A percentile compares a stretch with the other conserved stretches of the same genome.
phyloP scores from a whole-genome alignment of 306 rosid species.

The Hylodesmum podocarpum region DNA sequence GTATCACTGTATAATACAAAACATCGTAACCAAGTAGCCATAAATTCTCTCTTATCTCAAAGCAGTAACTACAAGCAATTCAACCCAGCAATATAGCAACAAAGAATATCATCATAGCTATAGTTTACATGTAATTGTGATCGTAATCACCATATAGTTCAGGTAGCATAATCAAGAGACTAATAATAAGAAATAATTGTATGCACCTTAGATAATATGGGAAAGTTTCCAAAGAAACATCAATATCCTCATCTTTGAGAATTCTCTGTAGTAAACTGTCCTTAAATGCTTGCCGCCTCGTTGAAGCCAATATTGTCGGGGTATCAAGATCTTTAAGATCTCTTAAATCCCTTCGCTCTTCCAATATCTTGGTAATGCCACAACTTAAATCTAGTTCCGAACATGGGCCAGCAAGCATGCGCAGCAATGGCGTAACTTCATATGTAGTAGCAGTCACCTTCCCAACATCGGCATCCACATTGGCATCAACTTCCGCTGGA shows the following conservation, averaged over 20 bases:
- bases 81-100: not conserved
- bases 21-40: slow-evolving; percentile 13
- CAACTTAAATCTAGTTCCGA: slow-evolving; percentile 61
- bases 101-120: slow-evolving; percentile 11
- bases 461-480: slow-evolving; percentile 49
- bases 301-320: slow-evolving; percentile 51
- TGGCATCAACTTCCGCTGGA: slow-evolving; percentile 45
- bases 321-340: slow-evolving; percentile 63
- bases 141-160: not conserved
- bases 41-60: slow-evolving; percentile 9
- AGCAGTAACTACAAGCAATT: slow-evolving; percentile 14
- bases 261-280: slow-evolving; percentile 68
- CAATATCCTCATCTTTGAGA: slow-evolving; percentile 61
- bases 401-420: slow-evolving; percentile 61
- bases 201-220: slow-evolving; percentile 91
- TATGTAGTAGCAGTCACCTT: slow-evolving; percentile 49
- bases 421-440: slow-evolving; percentile 61
- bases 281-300: slow-evolving; percentile 69
- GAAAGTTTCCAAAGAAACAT: slow-evolving; percentile 78
- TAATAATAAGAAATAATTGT: slow-evolving; percentile 8
- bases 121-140: slow-evolving; percentile 10
- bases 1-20: slow-evolving; percentile 69
- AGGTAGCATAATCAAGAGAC: slow-evolving; percentile 11
- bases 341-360: slow-evolving; percentile 62
- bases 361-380: slow-evolving; percentile 66